Conservation (phyloP, 345 rosid genomes). For the Cardamine resedifolia region DNA sequence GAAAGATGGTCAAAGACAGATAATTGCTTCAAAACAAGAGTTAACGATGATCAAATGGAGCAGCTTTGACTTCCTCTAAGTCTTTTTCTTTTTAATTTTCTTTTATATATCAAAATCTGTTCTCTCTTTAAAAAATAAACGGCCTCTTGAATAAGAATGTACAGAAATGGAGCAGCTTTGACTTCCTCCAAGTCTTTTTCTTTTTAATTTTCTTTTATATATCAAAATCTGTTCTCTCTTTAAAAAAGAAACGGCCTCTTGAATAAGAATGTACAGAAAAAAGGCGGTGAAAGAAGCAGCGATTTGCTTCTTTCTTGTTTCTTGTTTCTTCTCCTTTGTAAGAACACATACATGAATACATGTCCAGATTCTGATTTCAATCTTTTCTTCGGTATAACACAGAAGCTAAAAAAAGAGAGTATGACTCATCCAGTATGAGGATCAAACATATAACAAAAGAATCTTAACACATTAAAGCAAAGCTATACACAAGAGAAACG, state of each 20-base stretch:
- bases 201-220: neutral
- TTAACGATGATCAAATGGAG: conserved; percentile 47
- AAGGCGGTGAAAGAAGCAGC: conserved; percentile 38
- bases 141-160: conserved; percentile 37
- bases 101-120: conserved; percentile 2
- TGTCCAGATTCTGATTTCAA: conserved; percentile 33
- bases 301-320: conserved; percentile 36
- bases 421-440: no score
- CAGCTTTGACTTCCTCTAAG: conserved; percentile 42
- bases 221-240: conserved; percentile 21
- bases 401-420: neutral
- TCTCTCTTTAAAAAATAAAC: conserved; percentile 25
- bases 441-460: conserved; percentile 5
- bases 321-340: conserved; percentile 32
- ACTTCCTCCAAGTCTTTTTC: conserved; percentile 15
- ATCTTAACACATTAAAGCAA: conserved; percentile 10
- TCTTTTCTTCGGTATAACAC: neutral
- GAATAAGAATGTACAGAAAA: conserved; percentile 38
- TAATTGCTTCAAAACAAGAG: conserved; percentile 18
- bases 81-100: neutral
- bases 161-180: conserved; percentile 52
- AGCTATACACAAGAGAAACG: conserved; percentile 26
- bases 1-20: conserved; percentile 39
- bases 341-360: conserved; percentile 35
- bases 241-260: conserved; percentile 28